A percentile compares a stretch with the other conserved stretches of the same genome.
Evolutionary conservation across 139 green algal genomes (phyloP).

Genomic region (Ettlia oleoabundans): DNA sequence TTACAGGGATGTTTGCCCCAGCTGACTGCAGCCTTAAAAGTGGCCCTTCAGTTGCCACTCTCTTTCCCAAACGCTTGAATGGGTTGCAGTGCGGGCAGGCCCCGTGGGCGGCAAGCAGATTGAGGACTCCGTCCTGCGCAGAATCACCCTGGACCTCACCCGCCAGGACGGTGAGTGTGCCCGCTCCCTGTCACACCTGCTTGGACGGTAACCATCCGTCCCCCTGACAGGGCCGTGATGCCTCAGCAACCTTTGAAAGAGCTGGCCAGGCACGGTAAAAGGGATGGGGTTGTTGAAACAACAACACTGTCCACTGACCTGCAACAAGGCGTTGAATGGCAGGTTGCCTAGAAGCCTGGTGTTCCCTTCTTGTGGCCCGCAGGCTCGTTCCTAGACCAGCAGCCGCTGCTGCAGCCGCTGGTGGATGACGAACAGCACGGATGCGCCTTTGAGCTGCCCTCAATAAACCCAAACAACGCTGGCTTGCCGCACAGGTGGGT

Average conservation of each 20-base stretch:
- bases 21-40: too few species aligned
- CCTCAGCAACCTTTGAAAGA: too few species aligned
- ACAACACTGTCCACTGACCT: too few species aligned
- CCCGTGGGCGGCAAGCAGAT: conserved; percentile 13
- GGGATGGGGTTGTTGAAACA: too few species aligned
- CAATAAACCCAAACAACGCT: conserved; percentile 48
- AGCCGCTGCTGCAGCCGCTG: conserved; percentile 32
- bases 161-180: conserved; percentile 16
- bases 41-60: too few species aligned
- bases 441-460: conserved; percentile 44
- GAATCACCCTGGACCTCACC: conserved; percentile 34
- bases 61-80: too few species aligned
- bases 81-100: background rate
- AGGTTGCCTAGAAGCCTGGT: background rate
- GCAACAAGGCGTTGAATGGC: too few species aligned
- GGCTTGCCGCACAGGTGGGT: conserved; percentile 11
- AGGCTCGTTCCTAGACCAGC: conserved; percentile 4
- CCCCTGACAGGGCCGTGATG: too few species aligned
- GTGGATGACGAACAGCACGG: conserved; percentile 26
- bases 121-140: background rate
- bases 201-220: too few species aligned
- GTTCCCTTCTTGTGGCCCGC: background rate
- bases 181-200: background rate
- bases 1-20: too few species aligned
- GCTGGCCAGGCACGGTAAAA: too few species aligned